phyloP scores from a whole-genome alignment of 768 basidiomycete species.

The Hygrocybe coccinea region DNA sequence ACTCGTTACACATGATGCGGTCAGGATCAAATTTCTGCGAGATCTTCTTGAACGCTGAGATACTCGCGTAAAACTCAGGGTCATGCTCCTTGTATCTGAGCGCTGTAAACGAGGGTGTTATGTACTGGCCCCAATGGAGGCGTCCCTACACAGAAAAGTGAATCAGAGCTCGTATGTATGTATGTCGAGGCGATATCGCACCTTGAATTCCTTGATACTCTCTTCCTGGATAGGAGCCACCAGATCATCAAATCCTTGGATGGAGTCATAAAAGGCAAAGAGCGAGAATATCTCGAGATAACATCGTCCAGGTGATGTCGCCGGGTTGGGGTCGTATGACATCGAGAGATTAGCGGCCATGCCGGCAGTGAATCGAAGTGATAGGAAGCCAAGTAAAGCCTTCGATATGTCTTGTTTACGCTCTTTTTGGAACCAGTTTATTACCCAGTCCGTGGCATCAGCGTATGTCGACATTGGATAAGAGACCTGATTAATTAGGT shows the following conservation, averaged over 20 bases:
- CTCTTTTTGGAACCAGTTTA: not conserved
- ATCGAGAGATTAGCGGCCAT: not conserved
- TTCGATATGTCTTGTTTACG: not conserved
- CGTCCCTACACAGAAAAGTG: not conserved
- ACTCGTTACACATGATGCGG: not conserved
- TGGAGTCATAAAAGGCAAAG: not conserved
- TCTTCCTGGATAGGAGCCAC: not conserved
- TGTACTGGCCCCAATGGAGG: conserved; percentile 3
- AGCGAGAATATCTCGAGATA: conserved; percentile 2
- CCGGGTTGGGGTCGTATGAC: not conserved
- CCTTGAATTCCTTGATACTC: not conserved
- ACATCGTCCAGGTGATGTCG: not conserved
- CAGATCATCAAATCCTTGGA: not conserved
- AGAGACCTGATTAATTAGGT: not conserved
- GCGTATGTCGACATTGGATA: not conserved
- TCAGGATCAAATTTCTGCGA: not conserved
- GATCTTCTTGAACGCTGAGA: not conserved
- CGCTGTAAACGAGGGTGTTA: not conserved
- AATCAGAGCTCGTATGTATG: not conserved
- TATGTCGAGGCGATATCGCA: not conserved
- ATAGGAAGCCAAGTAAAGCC: not conserved
- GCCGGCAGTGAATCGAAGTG: conserved; percentile 1
- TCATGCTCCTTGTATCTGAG: not conserved
- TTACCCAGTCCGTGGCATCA: not conserved
- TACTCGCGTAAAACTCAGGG: not conserved